A percentile compares a stretch with the other conserved stretches of the same genome.
These are phyloP conservation scores for Pseudogymnoascus sp. DNA, from an alignment of 2,329 filamentous ascomycete genomes.

Conservation along the genomic window DNA sequence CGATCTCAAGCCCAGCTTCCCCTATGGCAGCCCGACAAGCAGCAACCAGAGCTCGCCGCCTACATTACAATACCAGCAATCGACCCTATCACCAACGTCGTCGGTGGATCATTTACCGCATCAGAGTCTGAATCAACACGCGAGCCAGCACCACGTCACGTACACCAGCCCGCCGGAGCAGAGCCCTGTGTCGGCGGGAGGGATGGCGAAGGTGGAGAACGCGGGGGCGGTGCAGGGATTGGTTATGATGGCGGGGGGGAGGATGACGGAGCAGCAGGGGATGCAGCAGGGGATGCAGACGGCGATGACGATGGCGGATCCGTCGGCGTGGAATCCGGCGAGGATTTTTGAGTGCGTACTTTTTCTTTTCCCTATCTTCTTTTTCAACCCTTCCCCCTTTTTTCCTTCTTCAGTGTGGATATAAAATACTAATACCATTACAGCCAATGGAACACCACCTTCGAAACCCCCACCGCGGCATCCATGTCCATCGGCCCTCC, in stretches of 20 bases:
- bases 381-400: too few species aligned
- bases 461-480: constrained; percentile 49
- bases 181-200: constrained; percentile 60
- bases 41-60: constrained; percentile 21
- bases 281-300: constrained; percentile 45
- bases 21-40: constrained; percentile 64
- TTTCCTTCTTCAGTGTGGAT: constrained; percentile 9
- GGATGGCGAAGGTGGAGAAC: constrained; percentile 64
- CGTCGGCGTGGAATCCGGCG: constrained; percentile 72
- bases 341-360: constrained; percentile 78
- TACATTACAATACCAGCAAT: constrained; percentile 23
- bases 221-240: constrained; percentile 65
- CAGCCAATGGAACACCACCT: constrained; percentile 93
- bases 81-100: constrained; percentile 15
- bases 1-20: constrained; percentile 79
- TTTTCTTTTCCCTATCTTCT: background rate
- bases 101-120: constrained; percentile 29
- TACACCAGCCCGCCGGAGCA: constrained; percentile 46
- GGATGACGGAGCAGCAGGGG: constrained; percentile 55
- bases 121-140: constrained; percentile 41
- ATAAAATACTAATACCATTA: constrained; percentile 24
- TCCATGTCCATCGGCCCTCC: background rate
- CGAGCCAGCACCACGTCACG: constrained; percentile 52
- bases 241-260: constrained; percentile 61
- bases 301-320: constrained; percentile 53